Base-by-base conservation (phyloP, 139 green algal species). In the Ettlia oleoabundans region DNA sequence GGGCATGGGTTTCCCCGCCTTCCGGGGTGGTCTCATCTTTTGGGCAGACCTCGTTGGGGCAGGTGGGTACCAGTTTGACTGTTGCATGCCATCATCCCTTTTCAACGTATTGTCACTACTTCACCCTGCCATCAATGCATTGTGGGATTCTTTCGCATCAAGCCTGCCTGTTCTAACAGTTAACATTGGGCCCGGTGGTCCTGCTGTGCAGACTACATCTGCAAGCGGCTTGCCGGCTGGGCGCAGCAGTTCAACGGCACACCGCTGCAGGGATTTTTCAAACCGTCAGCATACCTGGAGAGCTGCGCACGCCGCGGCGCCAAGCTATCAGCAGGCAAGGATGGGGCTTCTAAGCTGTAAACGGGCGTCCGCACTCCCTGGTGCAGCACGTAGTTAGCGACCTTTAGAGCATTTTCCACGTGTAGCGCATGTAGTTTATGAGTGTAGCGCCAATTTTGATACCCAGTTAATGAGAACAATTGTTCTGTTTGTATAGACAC, bases 1-100 rank as follows among this genome's bases (percentile, higher is more conserved):
- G 88, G 90, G 92, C 66, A 99, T 99, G 96, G 97, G 97, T 52
- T 99, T 99, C 92, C 97, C 97, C 0, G 55, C 93, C 35, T 95
- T 91, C 82, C 91, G 95, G 73, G 94, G 93, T 30, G 84, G 84
- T 24, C 81, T 98, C n/a, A 94, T 98, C 79, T 96, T 96, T 85
- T 98, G 94, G 94, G 95, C 91, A 0, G 95, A 98, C 84, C 83
- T 94, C 21, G 78, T 96, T 9, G 95, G 95, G 9, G 91, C 94
- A 83, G 85, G 86, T 91, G 88, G 7, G 78, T 21, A 0, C 1
- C 13, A 32, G 15, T n/a, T n/a, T n/a, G n/a, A n/a, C n/a, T n/a
- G n/a, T n/a, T n/a, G n/a, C n/a, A n/a, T n/a, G n/a, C n/a, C n/a
- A n/a, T n/a, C n/a, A n/a, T n/a, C n/a, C n/a, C n/a, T n/a, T n/a